These are phyloP conservation scores for Epichloe sylvatica DNA, from an alignment of 2,329 filamentous ascomycete species.

Conservation along the genomic window DNA sequence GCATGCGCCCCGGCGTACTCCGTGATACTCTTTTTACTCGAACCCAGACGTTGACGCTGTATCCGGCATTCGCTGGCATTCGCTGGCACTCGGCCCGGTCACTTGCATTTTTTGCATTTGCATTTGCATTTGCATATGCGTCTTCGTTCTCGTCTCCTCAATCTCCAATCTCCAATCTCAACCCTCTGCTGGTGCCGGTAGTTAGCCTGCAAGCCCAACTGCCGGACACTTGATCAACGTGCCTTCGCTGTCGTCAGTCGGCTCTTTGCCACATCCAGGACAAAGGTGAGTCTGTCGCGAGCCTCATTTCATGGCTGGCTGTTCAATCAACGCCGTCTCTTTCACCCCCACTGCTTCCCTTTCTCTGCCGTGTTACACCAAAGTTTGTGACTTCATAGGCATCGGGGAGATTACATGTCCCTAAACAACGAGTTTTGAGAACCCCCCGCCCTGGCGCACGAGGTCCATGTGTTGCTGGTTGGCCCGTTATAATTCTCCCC, in stretches of 20 bases:
- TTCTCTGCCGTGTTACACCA: background rate
- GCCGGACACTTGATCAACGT: constrained; percentile 23
- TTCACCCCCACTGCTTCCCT: background rate
- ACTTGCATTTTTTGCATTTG: constrained; percentile 4
- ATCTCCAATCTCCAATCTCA: constrained; percentile 2
- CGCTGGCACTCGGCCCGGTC: constrained; percentile 1
- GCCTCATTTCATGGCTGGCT: background rate
- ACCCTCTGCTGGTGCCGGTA: constrained; percentile 17
- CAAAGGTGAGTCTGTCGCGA: constrained; percentile 13
- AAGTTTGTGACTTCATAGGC: background rate
- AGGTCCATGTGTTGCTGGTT: background rate
- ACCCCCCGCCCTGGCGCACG: background rate
- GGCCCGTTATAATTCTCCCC: background rate
- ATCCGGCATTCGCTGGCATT: background rate
- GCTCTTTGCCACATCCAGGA: constrained; percentile 12
- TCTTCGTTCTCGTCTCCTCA: constrained; percentile 10
- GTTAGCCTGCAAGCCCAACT: constrained; percentile 30
- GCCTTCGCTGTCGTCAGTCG: constrained; percentile 9
- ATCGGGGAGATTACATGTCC: background rate
- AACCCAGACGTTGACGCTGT: constrained; percentile 1
- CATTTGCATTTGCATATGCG: constrained; percentile 4
- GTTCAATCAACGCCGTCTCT: background rate
- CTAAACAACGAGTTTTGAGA: background rate
- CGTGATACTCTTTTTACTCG: background rate
- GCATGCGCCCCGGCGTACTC: constrained; percentile 27